Percentiles rank a stretch among this genome's conserved stretches.
Evolutionary conservation across 257 asterid genomes (phyloP).

Genomic region (Schizonepeta tenuifolia): DNA sequence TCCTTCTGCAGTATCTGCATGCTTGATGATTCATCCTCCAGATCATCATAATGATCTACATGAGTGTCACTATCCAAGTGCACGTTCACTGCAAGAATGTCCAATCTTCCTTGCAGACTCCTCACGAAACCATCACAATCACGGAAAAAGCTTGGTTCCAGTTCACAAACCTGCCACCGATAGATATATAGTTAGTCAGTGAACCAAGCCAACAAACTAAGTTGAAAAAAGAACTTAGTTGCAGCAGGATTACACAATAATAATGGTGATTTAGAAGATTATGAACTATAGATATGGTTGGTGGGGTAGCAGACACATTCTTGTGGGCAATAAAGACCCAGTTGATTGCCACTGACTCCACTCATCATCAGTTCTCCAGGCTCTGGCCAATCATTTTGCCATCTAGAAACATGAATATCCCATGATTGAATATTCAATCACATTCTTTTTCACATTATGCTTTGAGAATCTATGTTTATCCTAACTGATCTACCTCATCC

Average conservation of each 20-base stretch:
- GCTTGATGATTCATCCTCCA: slow-evolving; percentile 61
- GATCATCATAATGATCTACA: slow-evolving; percentile 72
- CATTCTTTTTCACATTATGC: neutral
- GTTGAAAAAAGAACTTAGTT: too few relatives aligned
- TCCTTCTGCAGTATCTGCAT: slow-evolving; percentile 33
- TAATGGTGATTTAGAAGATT: too few relatives aligned
- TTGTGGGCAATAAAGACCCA: too few relatives aligned
- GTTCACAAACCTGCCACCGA: slow-evolving; percentile 65
- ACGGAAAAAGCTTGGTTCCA: slow-evolving; percentile 76
- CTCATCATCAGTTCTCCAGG: too few relatives aligned
- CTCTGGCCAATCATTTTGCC: too few relatives aligned
- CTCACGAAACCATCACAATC: slow-evolving; percentile 78
- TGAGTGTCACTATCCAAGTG: slow-evolving; percentile 70
- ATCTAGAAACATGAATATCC: neutral
- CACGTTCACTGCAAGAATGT: slow-evolving; percentile 84
- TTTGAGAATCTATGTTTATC: neutral
- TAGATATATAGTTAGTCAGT: slow-evolving; percentile 5
- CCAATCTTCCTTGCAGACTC: slow-evolving; percentile 80
- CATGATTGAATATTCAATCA: neutral
- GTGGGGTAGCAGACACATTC: too few relatives aligned
- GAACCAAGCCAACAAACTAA: neutral
- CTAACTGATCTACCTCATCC: neutral
- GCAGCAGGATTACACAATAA: too few relatives aligned
- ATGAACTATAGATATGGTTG: too few relatives aligned
- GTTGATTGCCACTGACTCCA: too few relatives aligned